Percentiles rank a stretch among this genome's conserved stretches.
These are phyloP conservation scores for Tripterygium wilfordii DNA, from an alignment of 177 flowering plant genomes.

Conservation along the genomic window DNA sequence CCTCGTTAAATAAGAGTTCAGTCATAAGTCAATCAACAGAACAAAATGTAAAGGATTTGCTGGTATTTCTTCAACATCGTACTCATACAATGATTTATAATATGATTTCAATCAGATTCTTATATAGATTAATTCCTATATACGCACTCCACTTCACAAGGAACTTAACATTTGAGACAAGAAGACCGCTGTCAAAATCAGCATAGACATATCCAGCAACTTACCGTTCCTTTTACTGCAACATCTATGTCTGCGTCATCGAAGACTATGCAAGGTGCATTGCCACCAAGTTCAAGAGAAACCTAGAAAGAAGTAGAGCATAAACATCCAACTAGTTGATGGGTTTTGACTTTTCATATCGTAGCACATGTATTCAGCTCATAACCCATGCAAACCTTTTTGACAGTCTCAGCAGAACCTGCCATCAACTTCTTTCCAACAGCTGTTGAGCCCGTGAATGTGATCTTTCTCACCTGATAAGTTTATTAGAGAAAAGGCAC, in stretches of 20 bases:
- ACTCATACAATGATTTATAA: too few relatives aligned
- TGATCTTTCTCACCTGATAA: constrained; percentile 92
- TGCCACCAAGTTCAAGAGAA: constrained; percentile 98
- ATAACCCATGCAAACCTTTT: constrained; percentile 47
- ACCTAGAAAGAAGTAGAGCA: constrained; percentile 38
- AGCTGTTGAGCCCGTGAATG: constrained; percentile 98
- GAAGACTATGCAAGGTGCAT: constrained; percentile 97
- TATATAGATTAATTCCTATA: too few relatives aligned
- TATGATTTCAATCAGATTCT: too few relatives aligned
- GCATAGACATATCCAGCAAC: constrained; percentile 14
- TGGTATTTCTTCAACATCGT: too few relatives aligned
- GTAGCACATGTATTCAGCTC: neutral
- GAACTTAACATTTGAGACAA: too few relatives aligned
- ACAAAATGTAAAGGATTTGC: too few relatives aligned
- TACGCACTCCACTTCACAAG: neutral
- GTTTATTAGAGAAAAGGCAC: neutral
- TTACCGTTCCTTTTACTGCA: constrained; percentile 94
- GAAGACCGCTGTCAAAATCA: too few relatives aligned
- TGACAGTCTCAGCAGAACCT: constrained; percentile 89
- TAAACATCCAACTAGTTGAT: neutral
- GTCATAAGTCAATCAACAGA: too few relatives aligned
- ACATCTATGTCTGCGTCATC: constrained; percentile 97
- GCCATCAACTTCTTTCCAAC: constrained; percentile 98
- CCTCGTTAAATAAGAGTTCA: too few relatives aligned
- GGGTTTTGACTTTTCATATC: neutral